Conservation (phyloP, 257 asterid species). For the Capsicum pubescens region DNA sequence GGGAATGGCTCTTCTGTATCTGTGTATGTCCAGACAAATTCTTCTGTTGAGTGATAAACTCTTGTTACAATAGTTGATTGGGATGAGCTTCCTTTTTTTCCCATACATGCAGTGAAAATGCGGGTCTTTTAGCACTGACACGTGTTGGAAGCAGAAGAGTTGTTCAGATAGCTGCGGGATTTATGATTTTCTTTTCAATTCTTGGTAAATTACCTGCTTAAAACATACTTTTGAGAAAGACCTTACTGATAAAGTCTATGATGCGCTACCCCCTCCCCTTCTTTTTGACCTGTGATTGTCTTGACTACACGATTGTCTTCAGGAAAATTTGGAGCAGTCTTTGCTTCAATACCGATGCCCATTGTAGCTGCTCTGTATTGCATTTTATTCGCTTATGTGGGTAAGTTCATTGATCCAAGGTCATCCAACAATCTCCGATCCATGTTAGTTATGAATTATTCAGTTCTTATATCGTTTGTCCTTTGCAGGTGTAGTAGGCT, state of each 20-base stretch:
- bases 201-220: conserved; percentile 55
- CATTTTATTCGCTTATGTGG: conserved; percentile 89
- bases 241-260: not conserved
- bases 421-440: not conserved
- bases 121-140: conserved; percentile 86
- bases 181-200: conserved; percentile 93
- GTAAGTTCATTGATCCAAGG: conserved; percentile 44
- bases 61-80: not conserved
- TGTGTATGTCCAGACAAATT: conserved; percentile 53
- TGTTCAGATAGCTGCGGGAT: conserved; percentile 93
- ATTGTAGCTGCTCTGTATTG: conserved; percentile 88
- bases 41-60: not conserved
- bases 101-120: conserved; percentile 66
- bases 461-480: not conserved
- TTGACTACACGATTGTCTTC: conserved; percentile 27
- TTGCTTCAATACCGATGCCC: conserved; percentile 92
- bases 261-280: not conserved
- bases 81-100: conserved; percentile 14
- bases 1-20: conserved; percentile 90
- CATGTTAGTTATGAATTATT: not conserved
- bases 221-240: not conserved
- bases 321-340: conserved; percentile 96
- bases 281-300: not conserved
- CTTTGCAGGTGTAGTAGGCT: conserved; percentile 66
- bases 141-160: conserved; percentile 97